phyloP scores from a whole-genome alignment of 1,284 basidiomycete species.

The Wolfiporia cocos region DNA sequence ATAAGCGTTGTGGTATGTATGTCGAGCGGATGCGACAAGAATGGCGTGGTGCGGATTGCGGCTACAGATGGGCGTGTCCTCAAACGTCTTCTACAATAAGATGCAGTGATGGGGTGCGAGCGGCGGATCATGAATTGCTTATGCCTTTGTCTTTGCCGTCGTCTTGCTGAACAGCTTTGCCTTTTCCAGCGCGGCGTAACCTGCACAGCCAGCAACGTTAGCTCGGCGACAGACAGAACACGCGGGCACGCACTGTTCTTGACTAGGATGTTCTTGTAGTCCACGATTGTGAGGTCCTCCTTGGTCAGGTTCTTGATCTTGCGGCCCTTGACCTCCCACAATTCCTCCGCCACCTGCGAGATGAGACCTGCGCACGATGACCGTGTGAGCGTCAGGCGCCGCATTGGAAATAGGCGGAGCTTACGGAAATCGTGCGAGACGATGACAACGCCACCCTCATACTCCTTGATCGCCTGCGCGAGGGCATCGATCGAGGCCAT shows the following conservation, averaged over 20 bases:
- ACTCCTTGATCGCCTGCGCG: constrained; percentile 92
- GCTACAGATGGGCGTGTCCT: constrained; percentile 5
- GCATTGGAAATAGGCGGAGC: constrained; percentile 21
- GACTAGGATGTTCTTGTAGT: constrained; percentile 83
- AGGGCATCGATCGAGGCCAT: constrained; percentile 97
- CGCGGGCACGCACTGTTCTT: constrained; percentile 49
- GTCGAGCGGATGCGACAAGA: not conserved
- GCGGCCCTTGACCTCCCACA: constrained; percentile 97
- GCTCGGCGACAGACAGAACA: not conserved
- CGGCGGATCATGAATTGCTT: not conserved
- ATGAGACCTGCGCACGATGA: constrained; percentile 59
- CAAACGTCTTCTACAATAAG: too few relatives aligned
- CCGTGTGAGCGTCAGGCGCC: not conserved
- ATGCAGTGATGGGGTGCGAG: constrained; percentile 1
- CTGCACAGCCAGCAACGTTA: constrained; percentile 26
- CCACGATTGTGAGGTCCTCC: constrained; percentile 83
- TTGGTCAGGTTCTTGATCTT: constrained; percentile 92
- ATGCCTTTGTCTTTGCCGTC: constrained; percentile 56
- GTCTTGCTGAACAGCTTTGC: constrained; percentile 88
- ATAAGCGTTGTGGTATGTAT: not conserved
- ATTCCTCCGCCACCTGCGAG: constrained; percentile 92
- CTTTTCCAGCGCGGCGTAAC: constrained; percentile 79
- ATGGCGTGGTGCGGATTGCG: constrained; percentile 4
- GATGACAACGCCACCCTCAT: constrained; percentile 96
- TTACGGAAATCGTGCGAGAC: constrained; percentile 96